Evolutionary conservation across 2,329 filamentous ascomycete genomes (phyloP).

Genomic region (Venturia asperata): DNA sequence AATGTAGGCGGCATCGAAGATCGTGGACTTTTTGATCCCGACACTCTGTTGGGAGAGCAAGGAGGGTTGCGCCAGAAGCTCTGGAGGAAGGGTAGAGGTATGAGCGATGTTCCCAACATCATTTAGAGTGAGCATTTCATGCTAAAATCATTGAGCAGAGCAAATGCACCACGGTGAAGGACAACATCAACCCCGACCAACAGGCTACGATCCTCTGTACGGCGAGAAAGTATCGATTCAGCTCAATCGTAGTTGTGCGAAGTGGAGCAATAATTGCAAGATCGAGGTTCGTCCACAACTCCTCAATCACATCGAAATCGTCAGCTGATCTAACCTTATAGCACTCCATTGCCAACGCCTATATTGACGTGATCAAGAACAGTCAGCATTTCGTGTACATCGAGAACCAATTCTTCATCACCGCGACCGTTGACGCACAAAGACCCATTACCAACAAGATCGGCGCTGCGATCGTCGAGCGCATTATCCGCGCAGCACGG

Average conservation of each 20-base stretch:
- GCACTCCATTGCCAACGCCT: conserved; percentile 83
- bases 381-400: conserved; percentile 72
- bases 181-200: conserved; percentile 4
- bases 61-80: conserved; percentile 19
- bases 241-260: conserved; percentile 36
- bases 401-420: conserved; percentile 86
- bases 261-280: conserved; percentile 54
- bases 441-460: conserved; percentile 70
- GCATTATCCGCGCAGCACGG: conserved; percentile 63
- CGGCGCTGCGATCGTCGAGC: conserved; percentile 69
- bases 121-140: background rate
- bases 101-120: background rate
- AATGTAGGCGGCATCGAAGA: background rate
- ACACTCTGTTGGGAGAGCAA: background rate
- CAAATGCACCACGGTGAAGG: conserved; percentile 6
- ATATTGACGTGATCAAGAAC: conserved; percentile 62
- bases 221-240: conserved; percentile 25
- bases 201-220: conserved; percentile 21
- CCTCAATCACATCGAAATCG: background rate
- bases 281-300: conserved; percentile 41
- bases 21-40: conserved; percentile 14
- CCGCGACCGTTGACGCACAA: conserved; percentile 63
- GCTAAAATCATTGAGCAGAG: background rate
- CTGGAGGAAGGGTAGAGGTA: conserved; percentile 4
- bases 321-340: conserved; percentile 22